A percentile compares a stretch with the other conserved stretches of the same genome.
phyloP scores from a whole-genome alignment of 2,329 filamentous ascomycete genomes.

The Arachnopeziza araneosa region DNA sequence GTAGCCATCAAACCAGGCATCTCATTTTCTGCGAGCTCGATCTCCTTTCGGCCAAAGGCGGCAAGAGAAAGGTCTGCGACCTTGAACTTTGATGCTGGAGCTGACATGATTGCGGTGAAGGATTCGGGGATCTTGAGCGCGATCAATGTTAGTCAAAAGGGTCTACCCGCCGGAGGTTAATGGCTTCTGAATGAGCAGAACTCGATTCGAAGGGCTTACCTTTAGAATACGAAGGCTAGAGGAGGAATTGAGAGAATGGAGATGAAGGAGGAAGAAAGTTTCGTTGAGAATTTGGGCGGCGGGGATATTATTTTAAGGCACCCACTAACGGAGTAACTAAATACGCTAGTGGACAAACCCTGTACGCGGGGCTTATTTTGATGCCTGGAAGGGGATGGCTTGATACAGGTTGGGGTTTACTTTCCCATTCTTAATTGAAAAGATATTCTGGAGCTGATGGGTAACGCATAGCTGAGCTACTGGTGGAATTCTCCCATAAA shows the following conservation, averaged over 20 bases:
- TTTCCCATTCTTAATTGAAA: too few relatives aligned
- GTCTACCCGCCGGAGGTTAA: neutral
- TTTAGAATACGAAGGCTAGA: constrained; percentile 2
- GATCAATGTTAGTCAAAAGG: neutral
- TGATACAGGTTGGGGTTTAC: too few relatives aligned
- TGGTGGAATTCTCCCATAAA: too few relatives aligned
- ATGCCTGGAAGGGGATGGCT: too few relatives aligned
- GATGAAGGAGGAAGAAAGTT: neutral
- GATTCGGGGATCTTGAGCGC: constrained; percentile 5
- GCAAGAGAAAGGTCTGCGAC: constrained; percentile 97
- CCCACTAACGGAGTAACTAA: neutral
- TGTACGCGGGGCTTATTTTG: neutral
- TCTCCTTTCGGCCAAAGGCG: constrained; percentile 98
- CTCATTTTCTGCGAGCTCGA: constrained; percentile 92
- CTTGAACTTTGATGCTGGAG: constrained; percentile 37
- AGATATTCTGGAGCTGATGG: too few relatives aligned
- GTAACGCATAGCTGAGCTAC: too few relatives aligned
- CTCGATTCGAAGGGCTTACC: neutral
- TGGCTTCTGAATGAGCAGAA: neutral
- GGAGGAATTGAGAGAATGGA: neutral
- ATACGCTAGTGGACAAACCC: neutral
- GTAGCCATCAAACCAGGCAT: constrained; percentile 99
- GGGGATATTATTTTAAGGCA: neutral
- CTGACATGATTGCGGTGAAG: constrained; percentile 27
- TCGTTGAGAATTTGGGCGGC: neutral